Percentiles rank a stretch among this genome's conserved stretches.
These are phyloP conservation scores for Leccinum subrobustum DNA, from an alignment of 1,284 basidiomycete species.

Conservation along the genomic window DNA sequence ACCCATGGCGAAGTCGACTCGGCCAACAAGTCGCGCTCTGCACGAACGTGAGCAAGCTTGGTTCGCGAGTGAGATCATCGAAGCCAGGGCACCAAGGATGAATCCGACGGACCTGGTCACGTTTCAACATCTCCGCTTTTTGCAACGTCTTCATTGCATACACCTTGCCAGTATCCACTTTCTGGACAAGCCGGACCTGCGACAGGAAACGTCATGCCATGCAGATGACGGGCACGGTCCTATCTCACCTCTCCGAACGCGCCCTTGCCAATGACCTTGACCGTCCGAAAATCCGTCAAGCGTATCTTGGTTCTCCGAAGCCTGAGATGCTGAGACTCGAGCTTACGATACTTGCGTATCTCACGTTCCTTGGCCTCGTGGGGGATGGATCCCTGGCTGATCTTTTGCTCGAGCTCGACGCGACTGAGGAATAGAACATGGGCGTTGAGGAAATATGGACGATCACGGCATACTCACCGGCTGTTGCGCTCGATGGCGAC, in stretches of 20 bases:
- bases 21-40: constrained; percentile 97
- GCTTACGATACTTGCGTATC: constrained; percentile 86
- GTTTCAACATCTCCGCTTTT: constrained; percentile 99
- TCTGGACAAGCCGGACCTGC: constrained; percentile 92
- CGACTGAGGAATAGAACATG: constrained; percentile 52
- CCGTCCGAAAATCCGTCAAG: constrained; percentile 90
- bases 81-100: not conserved
- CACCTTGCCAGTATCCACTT: constrained; percentile 96
- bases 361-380: constrained; percentile 90
- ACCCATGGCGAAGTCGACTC: constrained; percentile 99
- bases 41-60: constrained; percentile 94
- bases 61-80: constrained; percentile 6
- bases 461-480: constrained; percentile 35
- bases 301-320: constrained; percentile 92
- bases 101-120: constrained; percentile 79
- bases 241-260: constrained; percentile 88
- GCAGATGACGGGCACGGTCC: not conserved
- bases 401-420: constrained; percentile 88
- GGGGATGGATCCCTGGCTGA: constrained; percentile 72
- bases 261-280: constrained; percentile 99
- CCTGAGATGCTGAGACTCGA: constrained; percentile 90
- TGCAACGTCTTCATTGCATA: constrained; percentile 99
- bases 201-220: constrained; percentile 1
- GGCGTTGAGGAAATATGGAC: constrained; percentile 4
- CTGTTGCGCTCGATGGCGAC: constrained; percentile 77